phyloP scores from a whole-genome alignment of 306 rosid species.

The Comarum palustre region DNA sequence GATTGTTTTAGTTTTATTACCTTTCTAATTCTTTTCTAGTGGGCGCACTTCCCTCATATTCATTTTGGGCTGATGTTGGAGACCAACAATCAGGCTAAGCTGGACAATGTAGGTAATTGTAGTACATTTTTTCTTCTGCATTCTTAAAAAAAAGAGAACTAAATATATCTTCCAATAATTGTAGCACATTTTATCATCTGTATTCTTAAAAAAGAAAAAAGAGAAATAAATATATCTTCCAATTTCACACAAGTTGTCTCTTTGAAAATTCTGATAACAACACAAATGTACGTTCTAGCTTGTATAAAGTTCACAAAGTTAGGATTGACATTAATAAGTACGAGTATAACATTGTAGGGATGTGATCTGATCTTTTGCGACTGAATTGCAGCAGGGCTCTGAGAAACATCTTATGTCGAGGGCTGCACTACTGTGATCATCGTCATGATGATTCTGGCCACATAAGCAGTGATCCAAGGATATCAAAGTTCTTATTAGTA shows the following conservation, averaged over 20 bases:
- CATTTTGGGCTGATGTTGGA: slow-evolving; percentile 95
- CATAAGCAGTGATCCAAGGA: slow-evolving; percentile 19
- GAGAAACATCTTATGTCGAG: slow-evolving; percentile 68
- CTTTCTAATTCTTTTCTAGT: slow-evolving; percentile 37
- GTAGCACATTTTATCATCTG: too few species aligned
- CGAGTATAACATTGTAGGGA: neutral
- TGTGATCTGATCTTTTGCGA: neutral
- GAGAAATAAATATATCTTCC: too few species aligned
- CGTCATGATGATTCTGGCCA: slow-evolving; percentile 8
- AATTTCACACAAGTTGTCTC: too few species aligned
- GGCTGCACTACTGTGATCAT: slow-evolving; percentile 61
- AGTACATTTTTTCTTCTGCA: neutral
- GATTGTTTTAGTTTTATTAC: neutral
- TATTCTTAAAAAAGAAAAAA: too few species aligned
- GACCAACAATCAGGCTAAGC: slow-evolving; percentile 74
- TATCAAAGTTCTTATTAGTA: slow-evolving; percentile 31
- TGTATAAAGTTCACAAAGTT: neutral
- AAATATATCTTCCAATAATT: too few species aligned
- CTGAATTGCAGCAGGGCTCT: slow-evolving; percentile 49
- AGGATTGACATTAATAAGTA: neutral
- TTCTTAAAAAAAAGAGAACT: too few species aligned
- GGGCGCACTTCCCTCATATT: slow-evolving; percentile 99
- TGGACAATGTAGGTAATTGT: slow-evolving; percentile 60
- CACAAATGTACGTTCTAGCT: neutral
- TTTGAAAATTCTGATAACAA: neutral